Base-by-base conservation (phyloP, 2,329 filamentous ascomycete species). In the Uncinocarpus reesii region DNA sequence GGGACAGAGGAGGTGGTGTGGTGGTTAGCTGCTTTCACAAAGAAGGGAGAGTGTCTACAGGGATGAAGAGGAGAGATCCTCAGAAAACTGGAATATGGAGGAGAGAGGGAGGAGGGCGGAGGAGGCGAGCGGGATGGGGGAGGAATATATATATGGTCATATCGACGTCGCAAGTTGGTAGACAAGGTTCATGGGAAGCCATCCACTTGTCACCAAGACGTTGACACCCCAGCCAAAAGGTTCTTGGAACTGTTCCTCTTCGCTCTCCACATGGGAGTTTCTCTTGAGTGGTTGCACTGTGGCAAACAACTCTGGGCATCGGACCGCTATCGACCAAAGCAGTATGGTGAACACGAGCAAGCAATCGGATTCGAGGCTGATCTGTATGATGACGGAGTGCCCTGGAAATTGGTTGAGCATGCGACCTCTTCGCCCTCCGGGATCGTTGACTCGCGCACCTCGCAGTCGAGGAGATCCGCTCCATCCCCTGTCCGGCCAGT, bases 121-220 rank as follows among this genome's bases (percentile, higher is more conserved):
- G 26, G 43, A 44, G 24, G 37, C 8, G 21, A 36, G 42, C 40
- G 42, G 38, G 44, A 35, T n/a, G 15, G 11, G 38, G 21, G 46
- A 42, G 38, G 20, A 21, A 37, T 34, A 45, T 31, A 45, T 41
- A 32, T 45, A 34, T 29, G n/a, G n/a, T 13, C 28, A 35, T 35
- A 47, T 47, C 44, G 36, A 34, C 45, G 16, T 38, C 26, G 16
- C 3, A 24, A n/a, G 2, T n/a, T n/a, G n/a, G n/a, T n/a, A n/a
- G 44, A 42, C 45, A 35, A 34, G 45, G 45, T 43, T 43, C 16
- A 32, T n/a, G 41, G 29, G 34, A 38, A 46, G 34, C 32, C 34
- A 31, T 36, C 3, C 32, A 20, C 24, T 26, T 15, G 42, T 34
- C 43, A 46, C 34, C 28, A n/a, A 15, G 24, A 28, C 28, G 34